Evolutionary conservation across 2,329 filamentous ascomycete species (phyloP), one percentile per base, ranked within the genome.

Genomic region (Elsinoe perseae): DNA sequence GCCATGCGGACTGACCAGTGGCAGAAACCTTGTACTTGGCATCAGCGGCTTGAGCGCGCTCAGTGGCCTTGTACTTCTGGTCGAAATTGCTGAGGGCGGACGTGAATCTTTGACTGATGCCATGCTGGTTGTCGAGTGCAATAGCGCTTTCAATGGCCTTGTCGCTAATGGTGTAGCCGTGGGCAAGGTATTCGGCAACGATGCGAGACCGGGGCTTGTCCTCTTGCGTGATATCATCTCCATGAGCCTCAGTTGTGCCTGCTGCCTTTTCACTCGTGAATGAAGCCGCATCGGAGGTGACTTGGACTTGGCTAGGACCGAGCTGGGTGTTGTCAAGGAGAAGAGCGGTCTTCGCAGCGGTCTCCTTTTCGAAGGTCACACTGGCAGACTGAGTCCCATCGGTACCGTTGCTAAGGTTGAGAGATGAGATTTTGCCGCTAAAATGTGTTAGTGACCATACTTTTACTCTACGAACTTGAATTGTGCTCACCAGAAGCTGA

Each of bases 281-380:
- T 62, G 84, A 85, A 52, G 81, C 80, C 61, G 83, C 80, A 42
- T 85, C 80, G 50, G 90, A 81, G 57, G 82, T 79, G 69, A 98
- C 95, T 68, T 93, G 84, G 63, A 91, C 89, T 58, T 86, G 76
- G 57, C 80, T 77, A 50, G 78, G 73, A 61, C 91, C 91, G 52
- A 98, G 86, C 74, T 95, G 87, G 54, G 93, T 98, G 79, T 95
- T 95, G 76, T 97, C 92, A 62, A 98, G 85, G 58, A 98, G 87
- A 38, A 96, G 87, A 23, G 93, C 93, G 20, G 93, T 98, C 79
- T 95, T 96, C 59, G 92, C 91, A 52, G 93, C 93, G 12, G 92
- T 95, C 71, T 92, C 85, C 78, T 96, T 96, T 75, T 97, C 93
- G 68, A 98, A 98, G 54, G 84, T 91, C 61, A 98, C 91, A n/a